A percentile compares a stretch with the other conserved stretches of the same genome.
These are phyloP conservation scores for Lachnum nothofagi DNA, from an alignment of 2,329 filamentous ascomycete species.

Conservation along the genomic window DNA sequence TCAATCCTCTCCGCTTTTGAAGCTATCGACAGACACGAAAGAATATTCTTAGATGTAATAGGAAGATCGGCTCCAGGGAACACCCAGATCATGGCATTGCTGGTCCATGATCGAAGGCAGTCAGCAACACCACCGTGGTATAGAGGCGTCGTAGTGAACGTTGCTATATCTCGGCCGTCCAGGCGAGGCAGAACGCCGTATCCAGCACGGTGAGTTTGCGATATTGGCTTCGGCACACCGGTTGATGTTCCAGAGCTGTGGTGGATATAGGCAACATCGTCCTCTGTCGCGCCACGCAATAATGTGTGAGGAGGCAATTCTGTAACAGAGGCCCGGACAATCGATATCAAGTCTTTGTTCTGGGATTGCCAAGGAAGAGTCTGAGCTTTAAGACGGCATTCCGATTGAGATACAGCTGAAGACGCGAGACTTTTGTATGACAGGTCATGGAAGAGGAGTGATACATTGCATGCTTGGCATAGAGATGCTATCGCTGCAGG, in stretches of 20 bases:
- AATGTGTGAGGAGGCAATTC: not conserved
- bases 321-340: not conserved
- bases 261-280: constrained; percentile 51
- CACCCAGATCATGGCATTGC: constrained; percentile 54
- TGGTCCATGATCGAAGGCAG: constrained; percentile 57
- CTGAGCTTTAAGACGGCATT: constrained; percentile 14
- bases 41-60: constrained; percentile 51
- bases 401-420: constrained; percentile 10
- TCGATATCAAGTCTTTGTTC: not conserved
- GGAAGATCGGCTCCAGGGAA: constrained; percentile 53
- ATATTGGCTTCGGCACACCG: constrained; percentile 58
- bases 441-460: constrained; percentile 43
- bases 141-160: constrained; percentile 60
- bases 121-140: constrained; percentile 63
- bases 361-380: constrained; percentile 8
- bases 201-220: constrained; percentile 51
- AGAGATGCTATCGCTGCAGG: constrained; percentile 47
- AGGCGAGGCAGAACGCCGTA: constrained; percentile 51
- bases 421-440: constrained; percentile 16
- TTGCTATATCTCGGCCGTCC: constrained; percentile 37
- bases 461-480: constrained; percentile 42
- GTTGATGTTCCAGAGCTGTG: constrained; percentile 63
- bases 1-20: constrained; percentile 13
- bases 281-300: not conserved
- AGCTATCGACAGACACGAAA: constrained; percentile 42